These are phyloP conservation scores for Tolypocladium amazonense DNA, from an alignment of 2,329 filamentous ascomycete genomes.

Conservation along the genomic window DNA sequence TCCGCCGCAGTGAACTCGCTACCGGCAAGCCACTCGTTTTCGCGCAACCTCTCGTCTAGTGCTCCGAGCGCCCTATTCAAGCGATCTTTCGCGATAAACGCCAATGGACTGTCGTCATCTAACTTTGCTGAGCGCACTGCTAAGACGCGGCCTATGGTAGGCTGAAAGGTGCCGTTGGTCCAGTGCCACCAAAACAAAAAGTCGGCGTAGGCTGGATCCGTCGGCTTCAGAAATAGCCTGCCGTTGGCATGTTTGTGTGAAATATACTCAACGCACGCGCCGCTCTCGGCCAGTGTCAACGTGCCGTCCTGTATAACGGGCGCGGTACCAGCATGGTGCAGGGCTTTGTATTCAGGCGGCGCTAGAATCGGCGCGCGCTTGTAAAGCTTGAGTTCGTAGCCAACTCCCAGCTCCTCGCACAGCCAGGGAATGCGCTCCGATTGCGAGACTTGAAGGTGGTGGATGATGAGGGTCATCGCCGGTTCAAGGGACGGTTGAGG, in stretches of 20 bases:
- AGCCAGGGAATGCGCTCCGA: conserved; percentile 56
- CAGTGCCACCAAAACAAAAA: background rate
- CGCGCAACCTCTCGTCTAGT: background rate
- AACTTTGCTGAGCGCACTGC: background rate
- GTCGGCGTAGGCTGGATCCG: background rate
- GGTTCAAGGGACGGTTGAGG: background rate
- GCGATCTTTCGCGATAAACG: background rate
- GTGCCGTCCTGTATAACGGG: background rate
- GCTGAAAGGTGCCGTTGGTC: background rate
- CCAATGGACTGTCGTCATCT: background rate
- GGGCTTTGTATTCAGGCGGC: background rate
- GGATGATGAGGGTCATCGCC: conserved; percentile 25
- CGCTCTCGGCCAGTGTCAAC: background rate
- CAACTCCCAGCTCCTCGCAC: conserved; percentile 50
- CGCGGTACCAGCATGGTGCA: background rate
- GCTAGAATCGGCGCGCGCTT: background rate
- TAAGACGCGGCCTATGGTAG: background rate
- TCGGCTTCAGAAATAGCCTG: background rate
- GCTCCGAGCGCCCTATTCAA: background rate
- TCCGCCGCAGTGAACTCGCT: background rate
- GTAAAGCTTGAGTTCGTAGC: conserved; percentile 24
- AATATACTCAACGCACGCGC: background rate
- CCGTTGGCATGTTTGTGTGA: background rate
- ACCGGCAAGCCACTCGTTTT: background rate
- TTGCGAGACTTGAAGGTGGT: conserved; percentile 48